Percentiles rank a stretch among this genome's conserved stretches.
Evolutionary conservation across 176 grass and related monocot species (phyloP).

Genomic region (Areca catechu): DNA sequence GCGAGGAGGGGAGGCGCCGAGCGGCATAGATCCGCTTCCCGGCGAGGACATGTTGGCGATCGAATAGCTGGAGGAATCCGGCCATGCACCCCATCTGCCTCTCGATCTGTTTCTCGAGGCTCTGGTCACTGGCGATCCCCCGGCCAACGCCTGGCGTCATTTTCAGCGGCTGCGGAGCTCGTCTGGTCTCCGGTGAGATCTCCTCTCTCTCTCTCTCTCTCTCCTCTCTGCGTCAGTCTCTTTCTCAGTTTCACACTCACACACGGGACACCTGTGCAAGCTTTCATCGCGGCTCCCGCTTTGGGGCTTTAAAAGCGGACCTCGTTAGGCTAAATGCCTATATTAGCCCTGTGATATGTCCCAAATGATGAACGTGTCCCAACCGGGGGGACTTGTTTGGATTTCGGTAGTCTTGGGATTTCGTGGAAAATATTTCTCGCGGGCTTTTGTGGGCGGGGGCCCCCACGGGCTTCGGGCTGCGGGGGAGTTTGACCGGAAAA

Average conservation of each 20-base stretch:
- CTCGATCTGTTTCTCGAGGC: conserved; percentile 44
- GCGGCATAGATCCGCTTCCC: conserved; percentile 7
- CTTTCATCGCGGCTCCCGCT: conserved; percentile 29
- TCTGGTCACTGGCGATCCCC: conserved; percentile 27
- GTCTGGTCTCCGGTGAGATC: not conserved
- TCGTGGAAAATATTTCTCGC: no score
- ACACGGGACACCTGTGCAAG: conserved; percentile 5
- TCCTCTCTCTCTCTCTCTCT: no score
- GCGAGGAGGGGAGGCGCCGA: conserved; percentile 1
- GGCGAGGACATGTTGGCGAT: conserved; percentile 40
- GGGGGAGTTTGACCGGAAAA: no score
- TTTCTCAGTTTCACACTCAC: not conserved
- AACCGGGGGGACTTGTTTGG: no score
- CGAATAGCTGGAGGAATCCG: conserved; percentile 73
- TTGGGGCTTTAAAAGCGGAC: conserved; percentile 48
- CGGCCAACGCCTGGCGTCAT: conserved; percentile 5
- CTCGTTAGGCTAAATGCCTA: no score
- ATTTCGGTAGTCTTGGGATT: no score
- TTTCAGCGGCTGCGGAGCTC: no score
- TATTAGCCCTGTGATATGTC: no score
- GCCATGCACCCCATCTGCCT: conserved; percentile 77
- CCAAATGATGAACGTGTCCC: no score
- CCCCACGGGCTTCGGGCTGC: no score
- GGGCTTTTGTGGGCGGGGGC: no score
- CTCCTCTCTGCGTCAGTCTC: no score